Evolutionary conservation across 2,329 filamentous ascomycete species (phyloP), one percentile per base, ranked within the genome.

Genomic region (Lachnellula hyalina): DNA sequence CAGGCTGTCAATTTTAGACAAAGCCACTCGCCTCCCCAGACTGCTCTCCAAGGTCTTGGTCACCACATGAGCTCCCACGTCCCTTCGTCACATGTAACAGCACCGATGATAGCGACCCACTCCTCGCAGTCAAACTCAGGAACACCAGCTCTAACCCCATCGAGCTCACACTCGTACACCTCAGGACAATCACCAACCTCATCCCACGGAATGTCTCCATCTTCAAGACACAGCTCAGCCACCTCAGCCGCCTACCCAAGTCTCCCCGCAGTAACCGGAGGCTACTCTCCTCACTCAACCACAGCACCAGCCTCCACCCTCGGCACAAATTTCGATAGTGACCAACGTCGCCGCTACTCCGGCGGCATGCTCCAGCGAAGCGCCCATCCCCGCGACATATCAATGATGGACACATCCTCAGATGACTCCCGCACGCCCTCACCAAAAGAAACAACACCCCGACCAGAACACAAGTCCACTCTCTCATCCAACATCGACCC

Each of bases 131-230:
- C 73, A 0, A 73, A 72, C 50, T 69, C 73, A 41, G 86, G 88
- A 58, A 92, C 88, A 14, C 87, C 89, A 9, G 87, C 87, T 9
- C 79, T 90, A 60, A 92, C 88, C 2, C 89, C 87, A 0, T 89
- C 86, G 11, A 89, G 85, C 69, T 81, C 84, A 53, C 78, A 90
- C 67, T 91, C 88, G 0, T 91, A 91, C 73, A 85, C 83, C 40
- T 90, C 88, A 11, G 85, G 85, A 47, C 87, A 91, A 69, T 92
- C 88, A 6, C 88, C 88, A 2, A 81, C 77, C 61, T 83, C 85
- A 28, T 89, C 86, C 2, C 74, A 74, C 55, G 85, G 80, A 68
- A 78, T 90, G 69, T 89, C 86, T 49, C 86, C 86, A 1, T 77
- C 80, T 45, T 82, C 66, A 21, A 80, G 85, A 52, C 81, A 85